Percentiles rank a stretch among this genome's conserved stretches.
Evolutionary conservation across 192 early-diverging fungal species (phyloP).

Genomic region (Coemansia sp.): DNA sequence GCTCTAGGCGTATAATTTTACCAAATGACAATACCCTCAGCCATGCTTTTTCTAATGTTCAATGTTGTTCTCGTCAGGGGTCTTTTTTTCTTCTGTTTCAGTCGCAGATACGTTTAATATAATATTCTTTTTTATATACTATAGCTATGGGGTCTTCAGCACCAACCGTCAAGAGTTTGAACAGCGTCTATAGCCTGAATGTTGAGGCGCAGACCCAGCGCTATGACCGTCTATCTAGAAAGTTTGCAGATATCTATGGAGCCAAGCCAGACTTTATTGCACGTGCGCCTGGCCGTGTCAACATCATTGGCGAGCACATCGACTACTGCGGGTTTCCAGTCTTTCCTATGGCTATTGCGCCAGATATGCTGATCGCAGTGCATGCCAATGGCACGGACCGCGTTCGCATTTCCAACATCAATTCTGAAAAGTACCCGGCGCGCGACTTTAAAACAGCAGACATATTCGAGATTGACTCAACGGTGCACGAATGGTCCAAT

Average conservation of each 20-base stretch:
- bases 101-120: neutral
- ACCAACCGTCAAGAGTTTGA: constrained; percentile 20
- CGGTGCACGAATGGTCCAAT: constrained; percentile 78
- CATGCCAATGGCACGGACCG: constrained; percentile 26
- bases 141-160: neutral
- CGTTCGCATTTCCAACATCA: constrained; percentile 30
- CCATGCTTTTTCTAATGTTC: no score
- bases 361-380: constrained; percentile 48
- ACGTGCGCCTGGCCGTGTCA: constrained; percentile 88
- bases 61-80: no score
- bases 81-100: no score
- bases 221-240: constrained; percentile 52
- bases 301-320: constrained; percentile 96
- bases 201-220: constrained; percentile 40
- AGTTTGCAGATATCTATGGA: constrained; percentile 60
- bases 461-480: constrained; percentile 69
- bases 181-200: constrained; percentile 33
- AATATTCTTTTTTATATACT: neutral
- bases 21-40: no score
- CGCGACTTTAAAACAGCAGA: constrained; percentile 24
- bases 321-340: constrained; percentile 95
- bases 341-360: constrained; percentile 94
- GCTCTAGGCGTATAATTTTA: no score
- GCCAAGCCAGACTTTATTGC: constrained; percentile 74
- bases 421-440: constrained; percentile 30